These are phyloP conservation scores for Populus hybrid DNA, from an alignment of 441 rosid genomes.

Conservation along the genomic window DNA sequence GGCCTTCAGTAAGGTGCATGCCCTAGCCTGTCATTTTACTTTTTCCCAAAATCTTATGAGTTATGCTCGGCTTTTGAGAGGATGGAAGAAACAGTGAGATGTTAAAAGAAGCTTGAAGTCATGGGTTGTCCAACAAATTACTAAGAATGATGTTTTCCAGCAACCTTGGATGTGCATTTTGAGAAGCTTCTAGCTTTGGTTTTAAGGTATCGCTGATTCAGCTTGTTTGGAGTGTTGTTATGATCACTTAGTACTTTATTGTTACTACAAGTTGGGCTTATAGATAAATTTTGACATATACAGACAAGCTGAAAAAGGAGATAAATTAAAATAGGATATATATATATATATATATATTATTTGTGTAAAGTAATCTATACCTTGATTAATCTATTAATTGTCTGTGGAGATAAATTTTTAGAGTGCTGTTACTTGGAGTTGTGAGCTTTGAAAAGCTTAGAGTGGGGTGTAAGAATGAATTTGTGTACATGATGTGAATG, in stretches of 20 bases:
- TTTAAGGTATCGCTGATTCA: neutral
- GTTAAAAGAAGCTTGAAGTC: neutral
- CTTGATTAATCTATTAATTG: neutral
- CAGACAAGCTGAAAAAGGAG: neutral
- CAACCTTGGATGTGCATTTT: neutral
- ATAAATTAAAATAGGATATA: no score
- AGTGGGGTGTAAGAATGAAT: constrained; percentile 26
- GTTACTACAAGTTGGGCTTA: neutral
- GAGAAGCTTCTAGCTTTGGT: neutral
- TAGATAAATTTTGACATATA: constrained; percentile 11
- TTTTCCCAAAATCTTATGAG: neutral
- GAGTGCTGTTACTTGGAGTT: constrained; percentile 8
- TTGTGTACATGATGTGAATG: constrained; percentile 6
- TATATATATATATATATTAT: no score
- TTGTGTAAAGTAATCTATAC: neutral
- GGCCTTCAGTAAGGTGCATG: neutral
- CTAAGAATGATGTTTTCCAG: neutral
- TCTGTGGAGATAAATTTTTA: neutral
- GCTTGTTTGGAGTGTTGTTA: neutral
- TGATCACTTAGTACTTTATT: neutral
- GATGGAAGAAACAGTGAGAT: neutral
- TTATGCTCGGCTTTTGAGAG: neutral
- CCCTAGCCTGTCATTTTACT: neutral
- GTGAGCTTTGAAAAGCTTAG: constrained; percentile 24
- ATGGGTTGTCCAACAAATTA: neutral